Conservation (phyloP, 257 asterid genomes). For the Ilex aquifolium region DNA sequence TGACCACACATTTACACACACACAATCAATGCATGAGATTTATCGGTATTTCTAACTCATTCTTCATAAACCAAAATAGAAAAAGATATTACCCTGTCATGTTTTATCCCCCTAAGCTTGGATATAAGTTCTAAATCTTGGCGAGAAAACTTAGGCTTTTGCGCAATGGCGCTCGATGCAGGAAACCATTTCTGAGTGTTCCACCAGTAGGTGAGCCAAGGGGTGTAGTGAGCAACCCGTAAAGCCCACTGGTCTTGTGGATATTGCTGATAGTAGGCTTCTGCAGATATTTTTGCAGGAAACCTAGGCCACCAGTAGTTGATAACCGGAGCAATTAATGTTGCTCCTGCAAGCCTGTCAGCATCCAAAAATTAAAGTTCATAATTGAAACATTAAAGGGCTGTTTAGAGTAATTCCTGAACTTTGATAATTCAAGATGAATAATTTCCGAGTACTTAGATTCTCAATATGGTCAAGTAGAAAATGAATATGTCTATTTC, state of each 20-base stretch:
- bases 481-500: too few relatives aligned
- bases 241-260: conserved; percentile 60
- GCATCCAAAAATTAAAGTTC: background rate
- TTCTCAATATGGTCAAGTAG: too few relatives aligned
- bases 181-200: conserved; percentile 71
- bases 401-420: too few relatives aligned
- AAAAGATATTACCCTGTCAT: conserved; percentile 27
- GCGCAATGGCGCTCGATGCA: conserved; percentile 46
- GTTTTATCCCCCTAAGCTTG: conserved; percentile 1
- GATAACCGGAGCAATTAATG: conserved; percentile 55
- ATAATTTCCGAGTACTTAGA: too few relatives aligned
- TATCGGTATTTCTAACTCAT: too few relatives aligned
- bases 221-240: conserved; percentile 58
- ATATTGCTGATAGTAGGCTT: conserved; percentile 45
- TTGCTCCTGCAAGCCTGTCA: conserved; percentile 59
- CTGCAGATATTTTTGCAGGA: conserved; percentile 41
- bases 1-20: too few relatives aligned
- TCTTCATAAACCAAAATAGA: background rate
- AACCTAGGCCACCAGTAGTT: conserved; percentile 82
- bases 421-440: too few relatives aligned
- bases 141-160: conserved; percentile 35
- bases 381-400: too few relatives aligned
- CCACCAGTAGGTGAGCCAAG: conserved; percentile 78
- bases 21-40: too few relatives aligned
- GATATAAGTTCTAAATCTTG: conserved; percentile 43